phyloP scores from a whole-genome alignment of 1,284 basidiomycete genomes.

The Puccinia coronata region DNA sequence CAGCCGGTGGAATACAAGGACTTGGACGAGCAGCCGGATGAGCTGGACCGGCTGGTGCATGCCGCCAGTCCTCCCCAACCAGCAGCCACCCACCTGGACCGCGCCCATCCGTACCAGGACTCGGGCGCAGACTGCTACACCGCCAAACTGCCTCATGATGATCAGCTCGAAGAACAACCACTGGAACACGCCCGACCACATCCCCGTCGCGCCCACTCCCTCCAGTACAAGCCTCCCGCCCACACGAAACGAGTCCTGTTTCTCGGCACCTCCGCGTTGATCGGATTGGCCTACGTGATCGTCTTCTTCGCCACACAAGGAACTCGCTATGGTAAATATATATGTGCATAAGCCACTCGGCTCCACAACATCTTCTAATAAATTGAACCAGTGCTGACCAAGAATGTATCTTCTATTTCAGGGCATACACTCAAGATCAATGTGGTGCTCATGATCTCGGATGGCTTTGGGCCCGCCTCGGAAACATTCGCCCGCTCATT shows the following conservation, averaged over 20 bases:
- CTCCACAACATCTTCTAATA: too few species aligned
- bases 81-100: background rate
- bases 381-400: too few species aligned
- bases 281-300: slow-evolving; percentile 46
- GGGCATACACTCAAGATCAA: slow-evolving; percentile 53
- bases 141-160: too few species aligned
- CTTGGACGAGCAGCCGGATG: background rate
- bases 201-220: background rate
- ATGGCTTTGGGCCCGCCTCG: slow-evolving; percentile 59
- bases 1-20: slow-evolving; percentile 20
- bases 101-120: background rate
- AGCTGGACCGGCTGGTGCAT: slow-evolving; percentile 27
- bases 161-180: background rate
- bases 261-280: slow-evolving; percentile 22
- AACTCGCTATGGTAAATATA: slow-evolving; percentile 49
- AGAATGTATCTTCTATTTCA: background rate
- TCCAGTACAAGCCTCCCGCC: slow-evolving; percentile 24
- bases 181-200: background rate
- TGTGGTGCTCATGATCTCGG: slow-evolving; percentile 59
- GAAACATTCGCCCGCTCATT: slow-evolving; percentile 58
- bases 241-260: slow-evolving; percentile 31
- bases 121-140: background rate
- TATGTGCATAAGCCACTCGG: too few species aligned
- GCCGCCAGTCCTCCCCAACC: background rate
- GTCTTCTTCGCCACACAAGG: slow-evolving; percentile 46